Evolutionary conservation across 352 stramenopile species (phyloP).

Genomic region (Blastocystis sp.): DNA sequence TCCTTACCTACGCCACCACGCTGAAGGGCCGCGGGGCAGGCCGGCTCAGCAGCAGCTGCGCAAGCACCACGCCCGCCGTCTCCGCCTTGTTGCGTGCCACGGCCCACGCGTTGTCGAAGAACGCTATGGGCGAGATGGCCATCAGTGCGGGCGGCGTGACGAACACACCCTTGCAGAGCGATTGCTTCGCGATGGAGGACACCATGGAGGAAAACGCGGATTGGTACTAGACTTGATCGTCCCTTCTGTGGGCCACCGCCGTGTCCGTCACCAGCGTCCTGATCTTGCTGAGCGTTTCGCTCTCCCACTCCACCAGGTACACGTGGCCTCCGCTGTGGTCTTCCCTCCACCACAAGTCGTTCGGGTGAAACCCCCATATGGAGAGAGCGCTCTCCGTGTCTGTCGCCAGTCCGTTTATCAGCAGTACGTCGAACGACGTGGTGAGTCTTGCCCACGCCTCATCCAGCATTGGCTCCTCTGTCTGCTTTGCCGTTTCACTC

Average conservation of each 20-base stretch:
- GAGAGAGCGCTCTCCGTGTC: background rate
- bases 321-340: background rate
- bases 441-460: background rate
- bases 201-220: background rate
- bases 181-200: background rate
- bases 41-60: background rate
- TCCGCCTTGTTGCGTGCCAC: constrained; percentile 25
- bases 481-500: background rate
- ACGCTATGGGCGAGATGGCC: constrained; percentile 5
- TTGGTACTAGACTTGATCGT: background rate
- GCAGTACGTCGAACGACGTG: background rate
- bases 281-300: background rate
- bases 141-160: background rate
- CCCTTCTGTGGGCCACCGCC: background rate
- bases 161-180: background rate
- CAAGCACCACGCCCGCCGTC: constrained; percentile 2
- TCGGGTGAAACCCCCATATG: constrained; percentile 38
- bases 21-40: background rate
- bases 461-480: background rate
- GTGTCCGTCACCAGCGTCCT: constrained; percentile 18
- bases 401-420: constrained; percentile 13
- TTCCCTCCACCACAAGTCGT: background rate
- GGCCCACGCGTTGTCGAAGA: constrained; percentile 12
- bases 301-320: constrained; percentile 39
- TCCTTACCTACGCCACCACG: background rate